Conservation (phyloP, 192 early-diverging fungal genomes). For the Rhizophlyctis rosea region DNA sequence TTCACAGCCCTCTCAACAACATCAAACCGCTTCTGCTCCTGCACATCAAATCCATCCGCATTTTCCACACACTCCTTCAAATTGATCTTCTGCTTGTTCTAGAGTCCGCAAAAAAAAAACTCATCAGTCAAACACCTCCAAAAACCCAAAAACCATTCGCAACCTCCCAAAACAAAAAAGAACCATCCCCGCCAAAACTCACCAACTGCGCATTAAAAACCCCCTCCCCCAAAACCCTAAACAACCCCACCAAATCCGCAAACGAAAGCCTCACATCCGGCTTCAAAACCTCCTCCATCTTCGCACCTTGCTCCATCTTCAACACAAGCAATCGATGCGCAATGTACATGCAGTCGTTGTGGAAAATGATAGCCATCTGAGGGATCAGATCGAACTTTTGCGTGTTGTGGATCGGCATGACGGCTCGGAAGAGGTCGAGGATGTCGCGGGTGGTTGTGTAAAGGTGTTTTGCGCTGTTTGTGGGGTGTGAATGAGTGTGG, state of each 20-base stretch:
- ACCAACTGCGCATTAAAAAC: constrained; percentile 35
- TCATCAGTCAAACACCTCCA: background rate
- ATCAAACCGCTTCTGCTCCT: constrained; percentile 32
- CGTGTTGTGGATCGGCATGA: constrained; percentile 57
- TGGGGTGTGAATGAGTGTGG: background rate
- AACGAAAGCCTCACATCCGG: constrained; percentile 22
- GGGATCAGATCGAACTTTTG: constrained; percentile 42
- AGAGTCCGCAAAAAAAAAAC: constrained; percentile 30
- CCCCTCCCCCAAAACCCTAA: constrained; percentile 37
- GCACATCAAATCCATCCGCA: constrained; percentile 24
- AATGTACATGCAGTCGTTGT: constrained; percentile 69
- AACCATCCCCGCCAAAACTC: constrained; percentile 4
- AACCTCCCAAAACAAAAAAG: background rate
- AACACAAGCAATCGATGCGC: constrained; percentile 29
- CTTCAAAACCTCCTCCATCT: constrained; percentile 14
- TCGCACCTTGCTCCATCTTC: constrained; percentile 1
- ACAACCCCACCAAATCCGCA: constrained; percentile 40
- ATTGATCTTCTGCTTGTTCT: constrained; percentile 14
- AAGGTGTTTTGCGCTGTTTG: background rate
- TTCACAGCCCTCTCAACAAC: constrained; percentile 45
- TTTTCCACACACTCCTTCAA: constrained; percentile 13
- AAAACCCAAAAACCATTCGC: too few species aligned
- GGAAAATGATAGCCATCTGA: constrained; percentile 59
- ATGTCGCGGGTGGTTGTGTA: background rate
- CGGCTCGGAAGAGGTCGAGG: constrained; percentile 56